A percentile compares a stretch with the other conserved stretches of the same genome.
phyloP scores from a whole-genome alignment of 2,329 filamentous ascomycete species.

The Aureobasidium musti region DNA sequence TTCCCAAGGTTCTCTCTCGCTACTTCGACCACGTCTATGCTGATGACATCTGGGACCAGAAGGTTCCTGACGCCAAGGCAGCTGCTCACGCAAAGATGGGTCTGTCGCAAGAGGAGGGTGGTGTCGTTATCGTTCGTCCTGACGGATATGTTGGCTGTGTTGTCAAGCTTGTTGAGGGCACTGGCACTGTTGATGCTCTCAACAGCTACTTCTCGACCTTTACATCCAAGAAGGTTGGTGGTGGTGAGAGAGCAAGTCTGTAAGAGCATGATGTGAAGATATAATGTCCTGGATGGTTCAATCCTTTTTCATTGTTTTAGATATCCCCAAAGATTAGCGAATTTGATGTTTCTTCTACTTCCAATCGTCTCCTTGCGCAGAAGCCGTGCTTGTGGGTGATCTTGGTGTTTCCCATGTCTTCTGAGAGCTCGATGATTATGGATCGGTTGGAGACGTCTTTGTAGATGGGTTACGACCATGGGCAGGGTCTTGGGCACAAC shows the following conservation, averaged over 20 bases:
- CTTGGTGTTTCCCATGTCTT: too few species aligned
- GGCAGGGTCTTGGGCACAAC: background rate
- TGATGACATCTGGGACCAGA: conserved; percentile 74
- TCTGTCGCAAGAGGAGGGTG: conserved; percentile 69
- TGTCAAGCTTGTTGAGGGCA: conserved; percentile 71
- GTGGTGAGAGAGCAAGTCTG: conserved; percentile 35
- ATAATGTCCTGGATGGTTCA: background rate
- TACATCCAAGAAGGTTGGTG: conserved; percentile 59
- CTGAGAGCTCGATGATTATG: too few species aligned
- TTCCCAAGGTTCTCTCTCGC: conserved; percentile 69
- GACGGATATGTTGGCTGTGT: conserved; percentile 86
- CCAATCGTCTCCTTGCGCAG: background rate
- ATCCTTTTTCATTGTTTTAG: background rate
- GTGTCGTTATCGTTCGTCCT: conserved; percentile 79
- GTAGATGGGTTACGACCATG: background rate
- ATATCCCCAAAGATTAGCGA: conserved; percentile 26
- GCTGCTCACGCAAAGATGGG: conserved; percentile 88
- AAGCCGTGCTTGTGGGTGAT: background rate
- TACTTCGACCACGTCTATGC: conserved; percentile 85
- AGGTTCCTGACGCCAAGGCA: conserved; percentile 68
- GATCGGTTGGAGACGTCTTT: background rate
- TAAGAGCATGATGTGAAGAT: conserved; percentile 29
- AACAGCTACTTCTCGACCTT: conserved; percentile 81
- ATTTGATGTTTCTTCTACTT: background rate
- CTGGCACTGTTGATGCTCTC: conserved; percentile 77